Percentiles rank a stretch among this genome's conserved stretches.
phyloP scores from a whole-genome alignment of 192 early-diverging fungal genomes.

The Rhizoclosmatium sp. region DNA sequence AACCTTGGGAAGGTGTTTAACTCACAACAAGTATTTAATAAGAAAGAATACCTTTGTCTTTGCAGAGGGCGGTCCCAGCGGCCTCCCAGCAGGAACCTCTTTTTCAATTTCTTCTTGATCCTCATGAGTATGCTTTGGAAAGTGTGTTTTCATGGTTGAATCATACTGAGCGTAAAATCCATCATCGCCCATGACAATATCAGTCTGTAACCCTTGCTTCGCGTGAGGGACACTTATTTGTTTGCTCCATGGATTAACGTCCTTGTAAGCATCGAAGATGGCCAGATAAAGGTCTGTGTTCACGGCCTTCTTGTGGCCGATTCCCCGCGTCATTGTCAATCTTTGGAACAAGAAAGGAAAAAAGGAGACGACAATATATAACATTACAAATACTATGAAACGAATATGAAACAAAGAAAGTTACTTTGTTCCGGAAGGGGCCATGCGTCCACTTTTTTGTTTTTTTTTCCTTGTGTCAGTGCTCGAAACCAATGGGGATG shows the following conservation, averaged over 20 bases:
- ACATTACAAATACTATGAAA: too few relatives aligned
- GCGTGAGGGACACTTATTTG: slow-evolving; percentile 37
- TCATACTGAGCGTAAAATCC: slow-evolving; percentile 35
- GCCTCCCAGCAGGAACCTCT: slow-evolving; percentile 42
- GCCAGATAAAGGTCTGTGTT: slow-evolving; percentile 35
- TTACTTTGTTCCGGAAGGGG: too few relatives aligned
- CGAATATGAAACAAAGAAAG: too few relatives aligned
- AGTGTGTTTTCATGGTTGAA: slow-evolving; percentile 50
- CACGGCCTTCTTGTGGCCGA: slow-evolving; percentile 24
- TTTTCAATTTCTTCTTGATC: neutral
- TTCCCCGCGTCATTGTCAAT: neutral
- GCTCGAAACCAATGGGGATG: neutral
- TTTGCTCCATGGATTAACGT: slow-evolving; percentile 29
- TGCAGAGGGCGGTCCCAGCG: slow-evolving; percentile 33
- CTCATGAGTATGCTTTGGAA: neutral
- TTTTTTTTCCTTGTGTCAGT: neutral
- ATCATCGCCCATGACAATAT: slow-evolving; percentile 55
- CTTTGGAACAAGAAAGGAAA: too few relatives aligned
- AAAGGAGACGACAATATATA: too few relatives aligned
- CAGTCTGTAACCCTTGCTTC: slow-evolving; percentile 48
- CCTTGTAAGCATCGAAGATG: slow-evolving; percentile 33
- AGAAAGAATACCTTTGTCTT: slow-evolving; percentile 10
- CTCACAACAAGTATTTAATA: neutral
- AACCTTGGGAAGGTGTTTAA: slow-evolving; percentile 24
- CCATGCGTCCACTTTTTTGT: neutral